phyloP scores from a whole-genome alignment of 2,329 filamentous ascomycete species.

The Cladophialophora yegresii region DNA sequence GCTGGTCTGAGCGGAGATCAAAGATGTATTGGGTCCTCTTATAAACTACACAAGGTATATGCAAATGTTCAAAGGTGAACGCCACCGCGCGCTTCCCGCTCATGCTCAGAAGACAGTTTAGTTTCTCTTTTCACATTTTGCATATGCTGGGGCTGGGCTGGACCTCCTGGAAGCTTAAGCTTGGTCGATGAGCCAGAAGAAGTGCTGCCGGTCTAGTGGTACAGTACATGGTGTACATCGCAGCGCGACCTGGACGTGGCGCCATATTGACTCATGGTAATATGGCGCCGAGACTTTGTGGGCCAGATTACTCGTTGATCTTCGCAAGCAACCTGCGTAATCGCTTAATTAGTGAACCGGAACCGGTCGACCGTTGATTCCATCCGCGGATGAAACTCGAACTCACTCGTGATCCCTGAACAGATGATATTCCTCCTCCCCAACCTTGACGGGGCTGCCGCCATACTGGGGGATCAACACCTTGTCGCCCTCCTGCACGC shows the following conservation, averaged over 20 bases:
- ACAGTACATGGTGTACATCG: constrained; percentile 33
- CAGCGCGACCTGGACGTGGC: not conserved
- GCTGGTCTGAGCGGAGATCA: constrained; percentile 28
- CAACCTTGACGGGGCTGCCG: constrained; percentile 93
- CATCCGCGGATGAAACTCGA: no score
- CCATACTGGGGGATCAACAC: constrained; percentile 97
- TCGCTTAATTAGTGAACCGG: constrained; percentile 20
- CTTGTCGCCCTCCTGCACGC: constrained; percentile 80
- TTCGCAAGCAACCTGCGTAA: constrained; percentile 96
- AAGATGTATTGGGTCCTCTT: constrained; percentile 21
- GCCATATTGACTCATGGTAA: not conserved
- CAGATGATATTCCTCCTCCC: constrained; percentile 92
- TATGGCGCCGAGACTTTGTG: not conserved
- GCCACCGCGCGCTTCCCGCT: constrained; percentile 20
- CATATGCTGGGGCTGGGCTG: constrained; percentile 13
- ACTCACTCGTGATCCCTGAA: constrained; percentile 98
- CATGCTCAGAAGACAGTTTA: constrained; percentile 23
- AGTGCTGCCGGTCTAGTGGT: constrained; percentile 20
- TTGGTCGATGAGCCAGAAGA: constrained; percentile 5
- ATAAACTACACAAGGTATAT: constrained; percentile 29
- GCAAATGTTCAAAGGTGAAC: constrained; percentile 20
- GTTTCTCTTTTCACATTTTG: constrained; percentile 9
- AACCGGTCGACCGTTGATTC: not conserved
- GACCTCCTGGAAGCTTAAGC: constrained; percentile 11
- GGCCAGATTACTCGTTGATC: constrained; percentile 85